Conservation (phyloP, 192 early-diverging fungal genomes). For the Mortierella antarctica region DNA sequence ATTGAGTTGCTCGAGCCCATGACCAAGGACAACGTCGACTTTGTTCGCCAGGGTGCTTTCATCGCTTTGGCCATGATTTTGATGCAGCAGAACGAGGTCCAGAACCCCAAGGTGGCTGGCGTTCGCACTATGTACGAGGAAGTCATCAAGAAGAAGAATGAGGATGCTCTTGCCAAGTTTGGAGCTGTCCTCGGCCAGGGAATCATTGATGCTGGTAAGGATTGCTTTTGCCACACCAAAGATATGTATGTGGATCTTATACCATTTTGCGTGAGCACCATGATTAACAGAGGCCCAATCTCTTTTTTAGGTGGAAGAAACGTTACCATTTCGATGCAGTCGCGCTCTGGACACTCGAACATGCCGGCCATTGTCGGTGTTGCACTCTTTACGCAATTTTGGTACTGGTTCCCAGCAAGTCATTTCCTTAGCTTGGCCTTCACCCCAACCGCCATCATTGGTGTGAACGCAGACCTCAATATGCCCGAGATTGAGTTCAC, state of each 20-base stretch:
- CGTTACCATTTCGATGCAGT: conserved; percentile 92
- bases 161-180: conserved; percentile 93
- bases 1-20: conserved; percentile 95
- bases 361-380: conserved; percentile 99
- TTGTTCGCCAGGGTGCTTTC: conserved; percentile 96
- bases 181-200: conserved; percentile 96
- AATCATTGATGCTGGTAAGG: conserved; percentile 92
- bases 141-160: conserved; percentile 92
- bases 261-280: not conserved
- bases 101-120: conserved; percentile 79
- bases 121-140: conserved; percentile 90
- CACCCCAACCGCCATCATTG: conserved; percentile 95
- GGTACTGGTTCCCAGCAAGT: conserved; percentile 99
- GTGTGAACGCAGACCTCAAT: conserved; percentile 88
- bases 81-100: conserved; percentile 93
- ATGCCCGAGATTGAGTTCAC: conserved; percentile 87
- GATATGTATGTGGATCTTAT: not conserved
- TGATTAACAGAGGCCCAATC: not conserved
- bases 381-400: conserved; percentile 98
- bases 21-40: conserved; percentile 97
- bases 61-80: conserved; percentile 96
- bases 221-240: not conserved
- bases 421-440: conserved; percentile 97
- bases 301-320: conserved; percentile 84
- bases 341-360: conserved; percentile 87